phyloP scores from a whole-genome alignment of 306 rosid genomes.

The Vigna trinervia region DNA sequence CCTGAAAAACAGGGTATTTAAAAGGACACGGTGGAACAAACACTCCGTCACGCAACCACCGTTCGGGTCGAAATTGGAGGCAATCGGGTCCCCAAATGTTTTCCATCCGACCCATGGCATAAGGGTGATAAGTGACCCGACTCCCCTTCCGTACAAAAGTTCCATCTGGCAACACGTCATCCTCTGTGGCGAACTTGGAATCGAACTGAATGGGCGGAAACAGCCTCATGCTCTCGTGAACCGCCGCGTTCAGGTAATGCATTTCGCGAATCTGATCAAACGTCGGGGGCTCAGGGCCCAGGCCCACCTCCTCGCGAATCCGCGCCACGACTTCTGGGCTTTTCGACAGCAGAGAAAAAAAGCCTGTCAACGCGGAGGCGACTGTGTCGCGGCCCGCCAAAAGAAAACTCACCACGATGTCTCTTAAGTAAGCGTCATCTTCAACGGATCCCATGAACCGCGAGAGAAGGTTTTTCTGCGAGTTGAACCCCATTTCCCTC shows the following conservation, averaged over 20 bases:
- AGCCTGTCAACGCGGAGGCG: conserved; percentile 69
- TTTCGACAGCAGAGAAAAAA: conserved; percentile 61
- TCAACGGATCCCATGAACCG: conserved; percentile 69
- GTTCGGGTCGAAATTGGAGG: conserved; percentile 66
- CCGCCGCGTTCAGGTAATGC: conserved; percentile 75
- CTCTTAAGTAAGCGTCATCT: conserved; percentile 72
- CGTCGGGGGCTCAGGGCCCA: conserved; percentile 35
- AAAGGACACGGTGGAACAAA: conserved; percentile 59
- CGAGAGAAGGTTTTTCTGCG: conserved; percentile 68
- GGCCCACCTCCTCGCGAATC: conserved; percentile 63
- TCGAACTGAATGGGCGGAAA: conserved; percentile 91
- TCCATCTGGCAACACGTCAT: conserved; percentile 88
- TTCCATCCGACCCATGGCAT: conserved; percentile 98
- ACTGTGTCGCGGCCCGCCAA: conserved; percentile 93
- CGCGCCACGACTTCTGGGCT: conserved; percentile 52
- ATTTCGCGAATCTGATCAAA: conserved; percentile 58
- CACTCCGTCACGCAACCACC: conserved; percentile 69
- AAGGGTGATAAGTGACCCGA: conserved; percentile 85
- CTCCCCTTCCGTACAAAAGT: conserved; percentile 71
- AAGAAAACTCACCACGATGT: conserved; percentile 76
- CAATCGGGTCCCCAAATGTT: conserved; percentile 79
- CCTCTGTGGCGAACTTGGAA: conserved; percentile 71
- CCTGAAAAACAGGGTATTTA: conserved; percentile 89
- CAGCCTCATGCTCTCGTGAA: conserved; percentile 82
- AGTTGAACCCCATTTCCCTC: conserved; percentile 47